Conservation (phyloP, 805 yeast genomes). For the Nakazawaea ambrosiae region DNA sequence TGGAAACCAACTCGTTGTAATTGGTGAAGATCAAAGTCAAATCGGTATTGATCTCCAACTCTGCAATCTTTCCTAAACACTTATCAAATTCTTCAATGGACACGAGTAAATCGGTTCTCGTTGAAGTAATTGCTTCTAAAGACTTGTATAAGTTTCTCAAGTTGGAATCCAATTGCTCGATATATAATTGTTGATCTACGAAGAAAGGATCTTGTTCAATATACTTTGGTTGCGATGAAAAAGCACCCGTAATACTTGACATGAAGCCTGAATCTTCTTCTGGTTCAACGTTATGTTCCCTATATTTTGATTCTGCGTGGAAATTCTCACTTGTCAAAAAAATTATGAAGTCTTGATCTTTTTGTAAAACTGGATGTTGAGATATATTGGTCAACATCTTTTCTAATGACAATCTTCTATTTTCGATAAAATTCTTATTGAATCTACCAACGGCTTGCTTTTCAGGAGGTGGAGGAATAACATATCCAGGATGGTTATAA, state of each 20-base stretch:
- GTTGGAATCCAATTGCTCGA: slow-evolving; percentile 69
- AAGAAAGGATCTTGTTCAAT: slow-evolving; percentile 78
- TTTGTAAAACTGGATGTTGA: slow-evolving; percentile 44
- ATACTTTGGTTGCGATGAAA: slow-evolving; percentile 56
- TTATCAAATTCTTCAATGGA: slow-evolving; percentile 63
- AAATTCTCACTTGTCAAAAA: slow-evolving; percentile 76
- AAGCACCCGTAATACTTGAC: slow-evolving; percentile 59
- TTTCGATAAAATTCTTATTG: slow-evolving; percentile 83
- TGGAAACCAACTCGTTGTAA: slow-evolving; percentile 65
- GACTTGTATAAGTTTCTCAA: slow-evolving; percentile 63
- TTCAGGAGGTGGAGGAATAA: slow-evolving; percentile 94
- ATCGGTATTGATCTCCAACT: slow-evolving; percentile 64
- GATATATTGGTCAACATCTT: slow-evolving; percentile 77
- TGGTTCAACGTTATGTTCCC: slow-evolving; percentile 38
- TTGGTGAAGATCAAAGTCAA: slow-evolving; percentile 58
- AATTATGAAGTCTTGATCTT: slow-evolving; percentile 69
- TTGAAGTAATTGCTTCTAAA: slow-evolving; percentile 65
- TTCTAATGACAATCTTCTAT: slow-evolving; percentile 76
- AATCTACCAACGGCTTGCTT: slow-evolving; percentile 91
- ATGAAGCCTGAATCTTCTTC: slow-evolving; percentile 34
- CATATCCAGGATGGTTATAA: slow-evolving; percentile 79
- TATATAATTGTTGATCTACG: slow-evolving; percentile 55
- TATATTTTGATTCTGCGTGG: slow-evolving; percentile 55
- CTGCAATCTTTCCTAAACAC: slow-evolving; percentile 19
- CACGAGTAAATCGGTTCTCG: slow-evolving; percentile 64